Base-by-base conservation (phyloP, 176 grass and related monocot genomes). In the Oryza glumipatula region DNA sequence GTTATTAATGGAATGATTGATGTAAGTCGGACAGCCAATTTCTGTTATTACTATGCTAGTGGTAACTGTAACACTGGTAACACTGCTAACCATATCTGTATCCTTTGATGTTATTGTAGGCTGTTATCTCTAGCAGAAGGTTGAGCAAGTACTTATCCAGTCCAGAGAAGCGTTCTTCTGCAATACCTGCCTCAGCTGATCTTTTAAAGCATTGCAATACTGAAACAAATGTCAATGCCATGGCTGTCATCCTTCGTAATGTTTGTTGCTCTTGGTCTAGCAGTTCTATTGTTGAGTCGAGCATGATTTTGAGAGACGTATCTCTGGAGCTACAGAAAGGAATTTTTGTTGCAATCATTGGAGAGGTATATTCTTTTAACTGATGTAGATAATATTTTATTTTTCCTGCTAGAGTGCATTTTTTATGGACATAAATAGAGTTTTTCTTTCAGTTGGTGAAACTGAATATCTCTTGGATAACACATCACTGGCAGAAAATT, bases 1-100 rank as follows among this genome's bases (percentile, higher is more conserved):
- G 91, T 95, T 86, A 98, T 98, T 76, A 98, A 98, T 76, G 96
- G 96, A 76, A 87, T 98, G 87, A 98, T 98, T 88, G 96, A 95
- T 86, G 96, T 98, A 95, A 88, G 91, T 90, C 72, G 47, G 23
- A 46, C 83, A 19, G 26, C 74, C 30, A 9, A n/a, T 38, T 49
- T 88, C 72, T 69, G 43, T 22, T 41, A 78, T 82, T 78, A 24
- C 48, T 58, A 32, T 49, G 79, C 38, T 65, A 39, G 32, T 58
- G 73, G 17, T 45, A 72, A 71, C 56, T 84, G 6, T 65, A 56
- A 22, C 36, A 71, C 48, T 60, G 70, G 6, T 35, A 65, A 22
- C 28, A 71, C 48, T 60, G 70, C 46, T 86, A 79, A 73, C 11
- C 43, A 41, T 83, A 36, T 11, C 21, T 73, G 41, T 81, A 61